A percentile compares a stretch with the other conserved stretches of the same genome.
Evolutionary conservation across 352 stramenopile genomes (phyloP).

Genomic region (Achlya hypogyna): DNA sequence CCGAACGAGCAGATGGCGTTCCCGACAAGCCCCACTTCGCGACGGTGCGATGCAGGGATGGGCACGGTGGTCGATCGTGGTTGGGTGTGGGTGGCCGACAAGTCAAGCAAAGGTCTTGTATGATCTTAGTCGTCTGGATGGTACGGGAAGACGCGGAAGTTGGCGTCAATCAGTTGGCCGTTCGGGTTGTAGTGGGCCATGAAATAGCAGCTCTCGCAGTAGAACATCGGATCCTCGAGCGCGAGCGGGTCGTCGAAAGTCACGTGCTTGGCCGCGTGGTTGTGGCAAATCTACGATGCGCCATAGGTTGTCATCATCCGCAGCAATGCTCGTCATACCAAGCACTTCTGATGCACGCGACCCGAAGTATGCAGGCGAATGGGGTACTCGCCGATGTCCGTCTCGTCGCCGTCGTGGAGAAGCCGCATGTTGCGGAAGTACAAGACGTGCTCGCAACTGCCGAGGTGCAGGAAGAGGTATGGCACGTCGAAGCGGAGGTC

Average conservation of each 20-base stretch:
- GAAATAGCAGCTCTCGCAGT: constrained; percentile 14
- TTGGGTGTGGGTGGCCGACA: not conserved
- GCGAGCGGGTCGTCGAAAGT: constrained; percentile 10
- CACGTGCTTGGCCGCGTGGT: constrained; percentile 6
- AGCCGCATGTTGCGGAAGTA: constrained; percentile 11
- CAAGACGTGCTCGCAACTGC: constrained; percentile 2
- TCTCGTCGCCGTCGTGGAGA: not conserved
- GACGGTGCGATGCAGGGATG: not conserved
- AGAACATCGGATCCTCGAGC: constrained; percentile 13
- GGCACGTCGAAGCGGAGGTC: not conserved
- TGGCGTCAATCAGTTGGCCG: not conserved
- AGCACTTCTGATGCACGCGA: constrained; percentile 5
- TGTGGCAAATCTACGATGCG: constrained; percentile 5
- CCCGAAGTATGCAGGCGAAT: not conserved
- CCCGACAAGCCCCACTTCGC: not conserved
- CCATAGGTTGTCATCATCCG: no score
- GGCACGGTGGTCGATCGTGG: no score
- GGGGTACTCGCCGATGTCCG: not conserved
- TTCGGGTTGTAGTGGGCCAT: constrained; percentile 12
- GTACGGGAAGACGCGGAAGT: constrained; percentile 10
- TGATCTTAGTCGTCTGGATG: constrained; percentile 1
- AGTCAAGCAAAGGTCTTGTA: not conserved
- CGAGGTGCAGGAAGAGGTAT: constrained; percentile 7
- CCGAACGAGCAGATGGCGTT: not conserved
- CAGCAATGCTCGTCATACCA: no score